Evolutionary conservation across 2,329 filamentous ascomycete species (phyloP), one percentile per base, ranked within the genome.

Genomic region (Cercospora sojina): DNA sequence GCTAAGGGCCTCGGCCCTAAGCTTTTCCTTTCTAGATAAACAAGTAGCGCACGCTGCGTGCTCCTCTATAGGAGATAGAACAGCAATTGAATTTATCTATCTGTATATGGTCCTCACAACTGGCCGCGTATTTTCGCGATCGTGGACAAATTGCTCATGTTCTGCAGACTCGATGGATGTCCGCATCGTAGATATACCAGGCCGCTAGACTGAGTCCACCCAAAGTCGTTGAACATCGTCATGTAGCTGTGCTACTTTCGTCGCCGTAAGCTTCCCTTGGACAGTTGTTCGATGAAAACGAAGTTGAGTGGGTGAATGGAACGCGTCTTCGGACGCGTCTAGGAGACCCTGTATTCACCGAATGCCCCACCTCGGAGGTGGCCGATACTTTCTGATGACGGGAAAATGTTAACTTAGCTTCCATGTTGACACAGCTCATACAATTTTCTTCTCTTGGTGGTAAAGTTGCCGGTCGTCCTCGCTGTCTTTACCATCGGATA

Each of bases 331-430:
- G 10, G 23, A 31, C 58, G 58, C 58, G 38, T 59, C 31, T 38
- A 10, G 16, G 31, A 59, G 53, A 57, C 53, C 53, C 53, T 57
- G 53, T 10, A 35, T 23, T 31, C 53, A 16, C 41, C 41, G 12
- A 38, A 20, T 35, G 53, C 53, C 53, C 53, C 53, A 60, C 58
- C 57, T 47, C 38, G 57, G 38, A 43, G 38, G 12, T 25, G 31
- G 58, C 35, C 35, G 23, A 60, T 18, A 47, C 58, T 27, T 60
- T 57, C 43, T 27, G 16, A 9, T 7, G 25, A 41, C 6, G 9
- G 58, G 27, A 60, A 59, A 60, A 47, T 49, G 23, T 60, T 60
- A 49, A 38, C 38, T 47, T 60, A 49, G 58, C 38, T 47, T 60
- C 58, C 25, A 25, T 60, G 23, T 5, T 31, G 27, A 27, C 25